Percentiles rank a stretch among this genome's conserved stretches.
These are phyloP conservation scores for Castanospermum australe DNA, from an alignment of 306 rosid genomes.

Conservation along the genomic window DNA sequence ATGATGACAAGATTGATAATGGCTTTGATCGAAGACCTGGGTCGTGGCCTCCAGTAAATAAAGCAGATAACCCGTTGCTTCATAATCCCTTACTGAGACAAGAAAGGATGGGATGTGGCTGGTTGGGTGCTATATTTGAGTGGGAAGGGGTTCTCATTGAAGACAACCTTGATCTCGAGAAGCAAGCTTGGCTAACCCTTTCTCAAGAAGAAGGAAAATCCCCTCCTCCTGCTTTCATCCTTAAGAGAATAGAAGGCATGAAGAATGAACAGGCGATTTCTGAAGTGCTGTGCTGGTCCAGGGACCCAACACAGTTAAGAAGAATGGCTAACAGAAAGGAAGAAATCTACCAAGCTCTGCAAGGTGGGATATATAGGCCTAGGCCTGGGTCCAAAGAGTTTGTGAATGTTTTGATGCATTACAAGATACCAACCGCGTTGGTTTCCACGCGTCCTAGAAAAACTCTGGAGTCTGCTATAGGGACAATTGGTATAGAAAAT, in stretches of 20 bases:
- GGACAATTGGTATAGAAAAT: constrained; percentile 66
- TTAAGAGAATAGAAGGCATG: constrained; percentile 91
- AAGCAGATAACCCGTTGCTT: constrained; percentile 76
- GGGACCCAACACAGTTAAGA: constrained; percentile 72
- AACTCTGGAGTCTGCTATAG: constrained; percentile 70
- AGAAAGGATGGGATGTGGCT: constrained; percentile 96
- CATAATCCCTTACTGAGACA: constrained; percentile 89
- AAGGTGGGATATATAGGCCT: constrained; percentile 78
- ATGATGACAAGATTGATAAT: constrained; percentile 51
- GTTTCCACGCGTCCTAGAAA: constrained; percentile 88
- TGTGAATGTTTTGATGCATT: constrained; percentile 81
- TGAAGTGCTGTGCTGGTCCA: constrained; percentile 96
- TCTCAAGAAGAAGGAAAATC: constrained; percentile 90
- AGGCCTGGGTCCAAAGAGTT: constrained; percentile 84
- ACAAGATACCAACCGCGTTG: constrained; percentile 90
- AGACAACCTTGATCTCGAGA: constrained; percentile 78
- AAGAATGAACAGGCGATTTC: constrained; percentile 93
- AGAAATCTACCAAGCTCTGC: constrained; percentile 81
- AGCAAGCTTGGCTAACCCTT: constrained; percentile 82
- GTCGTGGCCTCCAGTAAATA: constrained; percentile 84
- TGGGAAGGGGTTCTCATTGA: constrained; percentile 95
- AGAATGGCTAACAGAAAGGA: constrained; percentile 85
- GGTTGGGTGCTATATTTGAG: constrained; percentile 95
- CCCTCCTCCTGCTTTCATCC: constrained; percentile 71
- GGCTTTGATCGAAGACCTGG: constrained; percentile 67